Base-by-base conservation (phyloP, 2,329 filamentous ascomycete species). In the Fusarium agapanthi region DNA sequence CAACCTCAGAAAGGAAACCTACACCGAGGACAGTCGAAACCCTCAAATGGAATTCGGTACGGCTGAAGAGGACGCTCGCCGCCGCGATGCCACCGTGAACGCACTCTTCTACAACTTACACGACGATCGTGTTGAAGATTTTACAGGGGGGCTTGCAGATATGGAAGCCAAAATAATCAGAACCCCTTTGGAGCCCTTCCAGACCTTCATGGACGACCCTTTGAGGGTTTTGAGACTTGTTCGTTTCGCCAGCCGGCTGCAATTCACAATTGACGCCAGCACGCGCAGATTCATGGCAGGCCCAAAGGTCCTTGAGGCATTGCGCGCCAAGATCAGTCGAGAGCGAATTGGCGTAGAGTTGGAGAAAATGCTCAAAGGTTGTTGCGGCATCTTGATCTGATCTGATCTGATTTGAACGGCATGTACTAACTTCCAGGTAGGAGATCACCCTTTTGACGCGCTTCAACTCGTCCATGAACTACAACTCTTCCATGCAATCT, bases 81-180 rank as follows among this genome's bases (percentile, higher is more conserved):
- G 95, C 28, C 90, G 95, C 53, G 95, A 99, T 84, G 95, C 95
- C 28, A 98, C 95, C 1, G 91, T 98, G 69, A 99, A 99, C 80
- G 94, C 96, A 30, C 89, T 99, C 71, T 98, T 98, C 83, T 98
- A 96, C 85, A 98, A 98, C 76, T 84, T 99, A 43, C 91, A 95
- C 77, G 94, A 92, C 2, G 88, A 89, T 38, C 77, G 87, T 65
- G 88, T 98, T 40, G 95, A 98, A 81, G 96, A 99, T 80, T 92
- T 97, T 69, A 97, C 94, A 0, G 88, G 88, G 13, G 95, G 96
- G 0, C 84, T 97, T 40, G 79, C 88, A 13, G 95, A 98, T 78
- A 90, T 98, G 89, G 81, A 86, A 38, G 84, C 86, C 5, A 88
- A 89, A 68, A 84, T 95, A 55, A 95, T 99, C 72, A 88, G 92